phyloP scores from a whole-genome alignment of 148 eudicot genomes.

The Rhododendron molle region DNA sequence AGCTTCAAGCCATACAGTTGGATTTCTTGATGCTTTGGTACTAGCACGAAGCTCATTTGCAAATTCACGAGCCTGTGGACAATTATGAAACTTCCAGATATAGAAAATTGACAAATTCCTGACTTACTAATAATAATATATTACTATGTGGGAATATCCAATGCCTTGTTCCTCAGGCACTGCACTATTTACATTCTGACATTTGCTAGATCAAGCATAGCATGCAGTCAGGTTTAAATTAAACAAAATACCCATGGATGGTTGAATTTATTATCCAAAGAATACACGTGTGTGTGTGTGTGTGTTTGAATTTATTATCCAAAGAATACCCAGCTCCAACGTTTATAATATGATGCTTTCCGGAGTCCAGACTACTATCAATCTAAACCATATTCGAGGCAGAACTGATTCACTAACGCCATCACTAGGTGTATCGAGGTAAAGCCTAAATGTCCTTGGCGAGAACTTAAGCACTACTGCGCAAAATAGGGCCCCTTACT shows the following conservation, averaged over 20 bases:
- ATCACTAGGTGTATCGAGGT: not conserved
- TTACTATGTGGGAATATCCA: not conserved
- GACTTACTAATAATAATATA: not conserved
- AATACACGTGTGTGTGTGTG: not conserved
- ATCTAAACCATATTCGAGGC: not conserved
- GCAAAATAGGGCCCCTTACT: not conserved
- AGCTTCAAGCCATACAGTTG: constrained; percentile 83
- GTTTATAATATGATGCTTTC: not conserved
- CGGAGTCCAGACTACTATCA: not conserved
- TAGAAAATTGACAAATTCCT: not conserved
- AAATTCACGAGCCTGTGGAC: constrained; percentile 80
- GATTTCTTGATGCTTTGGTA: constrained; percentile 82
- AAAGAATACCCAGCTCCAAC: not conserved
- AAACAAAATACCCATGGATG: not conserved
- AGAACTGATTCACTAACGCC: not conserved
- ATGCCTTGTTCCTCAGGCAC: not conserved
- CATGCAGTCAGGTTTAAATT: constrained; percentile 1
- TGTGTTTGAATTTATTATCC: too few relatives aligned
- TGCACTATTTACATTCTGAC: constrained; percentile 1
- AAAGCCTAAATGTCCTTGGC: not conserved
- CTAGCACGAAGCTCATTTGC: constrained; percentile 97
- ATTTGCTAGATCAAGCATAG: not conserved
- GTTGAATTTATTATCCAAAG: not conserved
- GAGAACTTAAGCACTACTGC: not conserved
- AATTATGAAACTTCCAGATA: constrained; percentile 1